Base-by-base conservation (phyloP, 2,329 filamentous ascomycete genomes). In the Fusarium subtropicale region DNA sequence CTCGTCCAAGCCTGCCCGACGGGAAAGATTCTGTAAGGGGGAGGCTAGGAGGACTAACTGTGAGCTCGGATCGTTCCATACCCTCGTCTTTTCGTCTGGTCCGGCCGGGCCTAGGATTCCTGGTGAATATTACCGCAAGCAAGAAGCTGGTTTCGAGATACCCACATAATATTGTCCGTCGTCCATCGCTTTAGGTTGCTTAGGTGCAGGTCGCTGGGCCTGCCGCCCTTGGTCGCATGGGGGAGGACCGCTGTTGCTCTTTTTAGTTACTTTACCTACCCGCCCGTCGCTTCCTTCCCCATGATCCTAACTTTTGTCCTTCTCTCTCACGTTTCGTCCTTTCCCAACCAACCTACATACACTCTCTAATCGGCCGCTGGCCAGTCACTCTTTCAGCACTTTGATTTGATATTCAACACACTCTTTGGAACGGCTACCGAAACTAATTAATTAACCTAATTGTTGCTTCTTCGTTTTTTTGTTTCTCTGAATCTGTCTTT, bases 341-440 rank as follows among this genome's bases (percentile, higher is more conserved):
- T 64, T 56, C 62, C 70, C 56, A 65, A 71, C 63, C 59, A 58
- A 69, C 60, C 65, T 63, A 69, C 72, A 68, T 71, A 71, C 71
- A 59, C 72, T 74, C 68, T 73, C 62, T 74, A 72, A 74, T 74
- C 72, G 65, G 71, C 63, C 71, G 61, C 65, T 67, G 64, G 71
- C 73, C 72, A 75, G 71, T 72, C 72, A 62, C 65, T 75, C 73
- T 57, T 69, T 74, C 64, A 74, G 56, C 56, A 65, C 42, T 57
- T 62, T 68, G 55, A 56, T 66, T 62, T 68, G 55, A 56, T 66
- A 64, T 60, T 70, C 69, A 61, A 63, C 72, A 67, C 67, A 71
- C 64, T 71, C 66, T 41, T 74, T 73, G 48, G 48, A 39, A 52
- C n/a, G 34, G 28, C 22, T 36, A 50, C 31, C 18, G 31, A 24